Evolutionary conservation across 139 green algal species (phyloP).

Genomic region (Chlorella sp.): DNA sequence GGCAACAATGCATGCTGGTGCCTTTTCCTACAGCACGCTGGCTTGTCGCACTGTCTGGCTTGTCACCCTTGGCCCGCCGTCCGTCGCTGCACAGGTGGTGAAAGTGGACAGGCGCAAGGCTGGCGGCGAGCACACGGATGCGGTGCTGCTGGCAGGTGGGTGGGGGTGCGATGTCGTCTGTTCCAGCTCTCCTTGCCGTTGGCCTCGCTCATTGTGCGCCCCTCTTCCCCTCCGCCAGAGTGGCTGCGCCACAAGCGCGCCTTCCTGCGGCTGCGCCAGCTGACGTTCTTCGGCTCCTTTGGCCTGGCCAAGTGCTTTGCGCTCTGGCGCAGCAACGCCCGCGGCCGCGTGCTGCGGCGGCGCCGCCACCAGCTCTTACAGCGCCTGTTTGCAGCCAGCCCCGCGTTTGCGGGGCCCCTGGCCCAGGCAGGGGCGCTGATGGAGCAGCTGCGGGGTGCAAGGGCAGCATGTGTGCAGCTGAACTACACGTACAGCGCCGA

Average conservation of each 20-base stretch:
- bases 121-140: constrained; percentile 9
- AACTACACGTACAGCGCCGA: neutral
- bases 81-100: neutral
- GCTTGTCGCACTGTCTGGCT: too few species aligned
- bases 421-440: neutral
- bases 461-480: neutral
- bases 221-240: too few species aligned
- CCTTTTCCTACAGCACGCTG: neutral
- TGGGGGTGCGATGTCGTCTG: too few species aligned
- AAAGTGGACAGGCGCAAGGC: neutral
- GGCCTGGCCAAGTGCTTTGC: constrained; percentile 5
- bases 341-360: neutral
- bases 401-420: neutral
- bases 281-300: constrained; percentile 14
- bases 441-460: neutral
- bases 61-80: too few species aligned
- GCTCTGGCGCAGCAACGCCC: neutral
- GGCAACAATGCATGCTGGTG: neutral
- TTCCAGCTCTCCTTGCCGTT: too few species aligned
- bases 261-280: constrained; percentile 2
- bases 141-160: neutral
- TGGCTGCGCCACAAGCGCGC: constrained; percentile 1
- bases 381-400: neutral
- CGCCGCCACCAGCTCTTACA: neutral
- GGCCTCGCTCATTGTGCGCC: too few species aligned